phyloP scores from a whole-genome alignment of 345 rosid genomes.

The Excoecaria cochinchinensis region DNA sequence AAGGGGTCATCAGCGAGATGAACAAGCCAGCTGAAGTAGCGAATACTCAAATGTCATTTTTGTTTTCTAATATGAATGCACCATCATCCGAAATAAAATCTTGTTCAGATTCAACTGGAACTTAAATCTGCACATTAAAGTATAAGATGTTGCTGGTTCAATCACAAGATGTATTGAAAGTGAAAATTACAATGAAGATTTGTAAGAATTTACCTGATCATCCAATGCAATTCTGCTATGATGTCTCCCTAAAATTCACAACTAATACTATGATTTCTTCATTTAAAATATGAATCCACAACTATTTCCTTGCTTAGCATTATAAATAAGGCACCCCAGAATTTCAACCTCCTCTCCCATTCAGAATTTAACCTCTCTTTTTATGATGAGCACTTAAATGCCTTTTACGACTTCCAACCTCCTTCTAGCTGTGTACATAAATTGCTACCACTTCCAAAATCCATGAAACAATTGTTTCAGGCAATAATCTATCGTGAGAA shows the following conservation, averaged over 20 bases:
- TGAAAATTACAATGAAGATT: not conserved
- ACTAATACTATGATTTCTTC: slow-evolving; percentile 10
- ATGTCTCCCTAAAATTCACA: slow-evolving; percentile 21
- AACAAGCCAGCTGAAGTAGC: slow-evolving; percentile 24
- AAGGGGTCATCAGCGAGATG: slow-evolving; percentile 7
- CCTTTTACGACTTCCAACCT: not conserved
- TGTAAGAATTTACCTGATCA: slow-evolving; percentile 23
- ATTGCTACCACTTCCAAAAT: not conserved
- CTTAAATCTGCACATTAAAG: slow-evolving; percentile 32
- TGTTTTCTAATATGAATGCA: slow-evolving; percentile 1
- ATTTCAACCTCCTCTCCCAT: not conserved
- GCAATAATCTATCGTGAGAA: slow-evolving; percentile 3
- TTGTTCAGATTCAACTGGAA: slow-evolving; percentile 18
- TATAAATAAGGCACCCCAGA: not conserved
- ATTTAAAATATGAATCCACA: not conserved
- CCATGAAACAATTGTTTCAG: slow-evolving; percentile 1
- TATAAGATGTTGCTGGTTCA: slow-evolving; percentile 5
- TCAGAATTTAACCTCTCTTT: not conserved
- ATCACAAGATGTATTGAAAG: not conserved
- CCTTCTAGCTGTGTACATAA: slow-evolving; percentile 6
- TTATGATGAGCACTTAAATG: not conserved
- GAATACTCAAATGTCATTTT: not conserved
- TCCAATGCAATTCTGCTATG: slow-evolving; percentile 24
- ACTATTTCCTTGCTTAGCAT: not conserved
- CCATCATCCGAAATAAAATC: slow-evolving; percentile 18